These are phyloP conservation scores for Auricularia heimuer DNA, from an alignment of 768 basidiomycete genomes.

Conservation along the genomic window DNA sequence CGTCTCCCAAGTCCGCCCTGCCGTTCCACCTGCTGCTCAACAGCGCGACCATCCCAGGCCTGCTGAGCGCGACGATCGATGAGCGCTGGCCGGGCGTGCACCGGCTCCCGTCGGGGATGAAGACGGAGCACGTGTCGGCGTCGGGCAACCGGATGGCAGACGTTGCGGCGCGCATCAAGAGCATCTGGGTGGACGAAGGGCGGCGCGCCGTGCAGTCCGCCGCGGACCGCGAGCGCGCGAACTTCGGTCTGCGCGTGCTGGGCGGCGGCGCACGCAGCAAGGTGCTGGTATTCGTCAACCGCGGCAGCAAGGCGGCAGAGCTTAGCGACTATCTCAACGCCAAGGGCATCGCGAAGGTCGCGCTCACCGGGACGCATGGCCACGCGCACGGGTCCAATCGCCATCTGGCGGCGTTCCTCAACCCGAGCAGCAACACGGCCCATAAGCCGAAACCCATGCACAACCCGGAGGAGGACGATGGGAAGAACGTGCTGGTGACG, in stretches of 20 bases:
- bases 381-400: conserved; percentile 62
- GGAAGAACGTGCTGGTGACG: conserved; percentile 68
- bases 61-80: conserved; percentile 23
- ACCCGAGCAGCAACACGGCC: conserved; percentile 8
- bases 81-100: conserved; percentile 42
- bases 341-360: conserved; percentile 51
- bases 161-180: conserved; percentile 61
- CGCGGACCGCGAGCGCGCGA: neutral
- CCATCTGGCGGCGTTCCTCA: conserved; percentile 66
- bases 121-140: conserved; percentile 65
- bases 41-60: conserved; percentile 78
- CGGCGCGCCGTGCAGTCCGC: too few species aligned
- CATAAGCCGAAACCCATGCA: conserved; percentile 1
- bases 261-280: conserved; percentile 39
- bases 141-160: conserved; percentile 73
- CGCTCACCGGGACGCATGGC: conserved; percentile 51
- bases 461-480: conserved; percentile 14
- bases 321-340: conserved; percentile 48
- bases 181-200: conserved; percentile 53
- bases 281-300: conserved; percentile 79
- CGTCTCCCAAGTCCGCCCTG: conserved; percentile 16
- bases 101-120: conserved; percentile 60
- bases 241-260: neutral
- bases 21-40: conserved; percentile 78
- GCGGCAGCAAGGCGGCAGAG: conserved; percentile 52